Conservation (phyloP, 495 filamentous ascomycete species). For the Gamarada debralockiae region DNA sequence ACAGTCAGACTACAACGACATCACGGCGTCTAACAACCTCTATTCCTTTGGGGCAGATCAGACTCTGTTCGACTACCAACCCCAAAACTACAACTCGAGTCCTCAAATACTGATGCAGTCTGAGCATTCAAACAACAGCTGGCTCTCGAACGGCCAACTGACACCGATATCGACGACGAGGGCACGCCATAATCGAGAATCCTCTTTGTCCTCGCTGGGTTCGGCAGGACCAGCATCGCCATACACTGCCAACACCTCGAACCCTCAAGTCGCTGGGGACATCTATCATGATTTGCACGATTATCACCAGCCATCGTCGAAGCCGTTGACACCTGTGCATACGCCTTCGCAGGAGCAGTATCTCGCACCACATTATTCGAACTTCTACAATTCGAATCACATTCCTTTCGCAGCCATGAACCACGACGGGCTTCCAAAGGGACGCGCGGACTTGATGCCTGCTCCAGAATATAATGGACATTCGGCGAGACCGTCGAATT, state of each 20-base stretch:
- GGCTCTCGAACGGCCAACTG: conserved; percentile 25
- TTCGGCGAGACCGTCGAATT: conserved; percentile 33
- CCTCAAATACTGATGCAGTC: conserved; percentile 20
- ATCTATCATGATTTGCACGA: conserved; percentile 26
- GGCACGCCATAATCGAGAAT: conserved; percentile 41
- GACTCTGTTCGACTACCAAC: conserved; percentile 21
- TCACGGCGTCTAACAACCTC: conserved; percentile 8
- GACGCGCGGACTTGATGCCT: conserved; percentile 24
- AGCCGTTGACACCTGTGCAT: conserved; percentile 26
- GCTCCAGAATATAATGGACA: conserved; percentile 20
- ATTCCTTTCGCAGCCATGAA: conserved; percentile 8
- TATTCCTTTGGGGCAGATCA: conserved; percentile 18
- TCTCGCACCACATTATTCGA: conserved; percentile 20
- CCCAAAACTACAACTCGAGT: conserved; percentile 11
- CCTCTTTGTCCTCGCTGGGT: conserved; percentile 51
- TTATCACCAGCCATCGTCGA: conserved; percentile 16
- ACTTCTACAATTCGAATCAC: conserved; percentile 15
- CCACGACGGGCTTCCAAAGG: conserved; percentile 20
- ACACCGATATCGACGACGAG: conserved; percentile 23
- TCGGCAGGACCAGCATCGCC: conserved; percentile 52
- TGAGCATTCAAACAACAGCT: conserved; percentile 19
- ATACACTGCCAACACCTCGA: conserved; percentile 47
- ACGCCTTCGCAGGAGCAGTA: conserved; percentile 26
- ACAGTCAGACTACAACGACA: conserved; percentile 14
- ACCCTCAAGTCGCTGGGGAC: conserved; percentile 39